phyloP scores from a whole-genome alignment of 306 rosid species.

The Casuarina glauca region DNA sequence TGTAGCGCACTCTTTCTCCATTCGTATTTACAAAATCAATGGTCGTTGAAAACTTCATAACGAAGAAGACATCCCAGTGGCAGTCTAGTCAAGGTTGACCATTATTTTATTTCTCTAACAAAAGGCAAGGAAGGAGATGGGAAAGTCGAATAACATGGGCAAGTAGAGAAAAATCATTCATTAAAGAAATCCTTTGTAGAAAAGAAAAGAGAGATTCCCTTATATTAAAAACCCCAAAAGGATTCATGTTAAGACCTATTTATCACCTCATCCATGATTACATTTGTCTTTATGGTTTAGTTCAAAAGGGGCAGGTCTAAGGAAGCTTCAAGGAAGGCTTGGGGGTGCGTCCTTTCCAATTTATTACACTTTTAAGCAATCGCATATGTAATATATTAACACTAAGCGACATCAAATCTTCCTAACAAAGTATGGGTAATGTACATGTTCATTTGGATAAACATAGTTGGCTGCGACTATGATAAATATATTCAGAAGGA shows the following conservation, averaged over 20 bases:
- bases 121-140: not conserved
- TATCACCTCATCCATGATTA: slow-evolving; percentile 23
- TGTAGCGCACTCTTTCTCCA: too few species aligned
- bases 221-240: not conserved
- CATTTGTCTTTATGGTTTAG: not conserved
- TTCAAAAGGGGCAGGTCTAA: too few species aligned
- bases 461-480: too few species aligned
- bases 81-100: too few species aligned
- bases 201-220: not conserved
- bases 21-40: too few species aligned
- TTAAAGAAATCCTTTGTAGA: not conserved
- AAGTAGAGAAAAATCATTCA: not conserved
- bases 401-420: slow-evolving; percentile 13
- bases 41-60: too few species aligned
- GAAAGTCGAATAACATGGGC: not conserved
- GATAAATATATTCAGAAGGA: too few species aligned
- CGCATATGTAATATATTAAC: not conserved
- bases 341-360: not conserved
- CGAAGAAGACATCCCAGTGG: too few species aligned
- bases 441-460: too few species aligned
- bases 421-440: not conserved
- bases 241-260: not conserved
- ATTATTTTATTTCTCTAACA: too few species aligned
- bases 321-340: slow-evolving; percentile 53
- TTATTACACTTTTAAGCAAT: not conserved